Conservation (phyloP, 2,329 filamentous ascomycete species). For the Fonsecaea erecta region DNA sequence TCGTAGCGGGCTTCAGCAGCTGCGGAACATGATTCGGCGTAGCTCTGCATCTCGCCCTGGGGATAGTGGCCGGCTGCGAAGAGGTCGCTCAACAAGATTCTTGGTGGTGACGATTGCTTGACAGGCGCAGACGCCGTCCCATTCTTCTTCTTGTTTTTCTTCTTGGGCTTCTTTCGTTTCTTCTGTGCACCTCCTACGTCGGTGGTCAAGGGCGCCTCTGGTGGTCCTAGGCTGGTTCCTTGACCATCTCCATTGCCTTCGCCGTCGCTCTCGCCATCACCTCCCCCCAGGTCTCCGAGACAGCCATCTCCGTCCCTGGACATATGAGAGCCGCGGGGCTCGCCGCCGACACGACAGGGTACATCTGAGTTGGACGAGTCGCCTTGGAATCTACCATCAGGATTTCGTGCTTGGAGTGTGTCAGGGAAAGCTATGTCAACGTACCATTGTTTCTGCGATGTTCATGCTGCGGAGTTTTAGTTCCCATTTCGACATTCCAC, state of each 20-base stretch:
- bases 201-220: conserved; percentile 29
- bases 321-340: conserved; percentile 49
- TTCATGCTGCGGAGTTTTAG: conserved; percentile 49
- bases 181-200: conserved; percentile 25
- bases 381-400: conserved; percentile 33
- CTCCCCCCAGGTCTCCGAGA: conserved; percentile 43
- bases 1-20: conserved; percentile 54
- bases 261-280: conserved; percentile 35
- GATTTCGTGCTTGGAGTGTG: conserved; percentile 25
- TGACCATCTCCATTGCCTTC: conserved; percentile 40
- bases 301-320: conserved; percentile 52
- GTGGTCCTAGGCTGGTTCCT: conserved; percentile 32
- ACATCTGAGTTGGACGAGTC: conserved; percentile 35
- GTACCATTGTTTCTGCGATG: conserved; percentile 43
- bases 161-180: conserved; percentile 54
- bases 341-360: conserved; percentile 43
- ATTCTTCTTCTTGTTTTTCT: conserved; percentile 47
- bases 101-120: conserved; percentile 54
- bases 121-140: conserved; percentile 21
- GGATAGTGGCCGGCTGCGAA: conserved; percentile 54
- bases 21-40: conserved; percentile 55
- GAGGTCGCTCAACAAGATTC: conserved; percentile 52
- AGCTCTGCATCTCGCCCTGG: conserved; percentile 52
- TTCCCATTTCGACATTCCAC: conserved; percentile 45
- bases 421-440: neutral